These are phyloP conservation scores for Nowakowskiella sp. DNA, from an alignment of 192 early-diverging fungal species.

Conservation along the genomic window DNA sequence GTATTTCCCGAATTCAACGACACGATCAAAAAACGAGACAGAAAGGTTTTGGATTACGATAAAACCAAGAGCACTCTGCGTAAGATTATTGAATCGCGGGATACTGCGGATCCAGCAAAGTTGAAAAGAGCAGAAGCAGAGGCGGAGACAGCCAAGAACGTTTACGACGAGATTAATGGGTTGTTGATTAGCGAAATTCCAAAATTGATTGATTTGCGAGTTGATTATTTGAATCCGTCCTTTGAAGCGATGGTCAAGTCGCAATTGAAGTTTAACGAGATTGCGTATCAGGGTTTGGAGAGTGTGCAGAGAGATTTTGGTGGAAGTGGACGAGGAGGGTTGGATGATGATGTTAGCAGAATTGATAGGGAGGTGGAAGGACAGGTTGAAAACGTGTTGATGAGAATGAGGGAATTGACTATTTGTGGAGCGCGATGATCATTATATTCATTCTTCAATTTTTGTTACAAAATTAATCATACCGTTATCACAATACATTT, in stretches of 20 bases:
- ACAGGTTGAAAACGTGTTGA: conserved; percentile 70
- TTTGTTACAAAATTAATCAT: no score
- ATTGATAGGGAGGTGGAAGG: conserved; percentile 63
- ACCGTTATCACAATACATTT: no score
- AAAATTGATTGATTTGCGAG: conserved; percentile 76
- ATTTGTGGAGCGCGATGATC: conserved; percentile 61
- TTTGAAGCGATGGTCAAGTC: conserved; percentile 94
- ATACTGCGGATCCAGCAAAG: conserved; percentile 51
- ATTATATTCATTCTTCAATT: background rate
- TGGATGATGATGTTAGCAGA: no score
- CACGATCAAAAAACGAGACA: conserved; percentile 78
- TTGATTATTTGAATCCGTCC: conserved; percentile 87
- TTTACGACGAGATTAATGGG: conserved; percentile 76
- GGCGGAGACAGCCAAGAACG: conserved; percentile 58
- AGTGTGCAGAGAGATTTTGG: conserved; percentile 38
- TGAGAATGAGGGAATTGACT: conserved; percentile 79
- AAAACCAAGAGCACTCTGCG: conserved; percentile 57
- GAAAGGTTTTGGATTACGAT: conserved; percentile 89
- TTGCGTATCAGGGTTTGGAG: conserved; percentile 68
- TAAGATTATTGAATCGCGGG: conserved; percentile 74
- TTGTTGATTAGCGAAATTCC: conserved; percentile 82
- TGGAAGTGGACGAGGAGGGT: conserved; percentile 30
- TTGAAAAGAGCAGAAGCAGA: conserved; percentile 73
- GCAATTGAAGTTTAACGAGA: conserved; percentile 85
- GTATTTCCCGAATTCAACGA: conserved; percentile 91